Evolutionary conservation across 192 early-diverging fungal genomes (phyloP).

Genomic region (Gaertneriomyces sp.): DNA sequence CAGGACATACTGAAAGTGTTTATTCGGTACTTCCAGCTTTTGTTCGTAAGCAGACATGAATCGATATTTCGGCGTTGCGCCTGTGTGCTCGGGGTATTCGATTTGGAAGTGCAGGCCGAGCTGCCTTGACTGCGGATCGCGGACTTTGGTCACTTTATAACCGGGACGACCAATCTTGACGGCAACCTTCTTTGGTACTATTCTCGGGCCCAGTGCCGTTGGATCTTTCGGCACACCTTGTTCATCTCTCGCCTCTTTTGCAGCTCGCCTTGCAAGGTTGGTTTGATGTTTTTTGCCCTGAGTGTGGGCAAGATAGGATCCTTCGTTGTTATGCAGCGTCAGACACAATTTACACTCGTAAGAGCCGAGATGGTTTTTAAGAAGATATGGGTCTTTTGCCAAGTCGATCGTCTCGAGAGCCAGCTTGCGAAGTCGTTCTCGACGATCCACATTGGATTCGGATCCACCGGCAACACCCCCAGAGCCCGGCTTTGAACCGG

Average conservation of each 20-base stretch:
- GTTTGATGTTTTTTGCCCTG: conserved; percentile 98
- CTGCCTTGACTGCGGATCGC: conserved; percentile 82
- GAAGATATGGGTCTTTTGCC: conserved; percentile 95
- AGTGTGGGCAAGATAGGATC: conserved; percentile 92
- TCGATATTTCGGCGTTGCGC: conserved; percentile 80
- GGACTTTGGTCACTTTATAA: conserved; percentile 83
- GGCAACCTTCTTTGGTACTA: conserved; percentile 62
- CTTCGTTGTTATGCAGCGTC: conserved; percentile 81
- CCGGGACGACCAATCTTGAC: conserved; percentile 97
- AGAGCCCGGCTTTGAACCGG: conserved; percentile 84
- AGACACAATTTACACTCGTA: conserved; percentile 61
- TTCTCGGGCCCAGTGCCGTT: conserved; percentile 39
- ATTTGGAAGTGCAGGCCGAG: conserved; percentile 90
- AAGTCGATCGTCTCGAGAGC: conserved; percentile 95
- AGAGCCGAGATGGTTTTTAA: conserved; percentile 69
- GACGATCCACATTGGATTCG: conserved; percentile 86
- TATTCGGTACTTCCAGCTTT: conserved; percentile 78
- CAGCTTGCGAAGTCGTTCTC: conserved; percentile 90
- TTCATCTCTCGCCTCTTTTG: conserved; percentile 67
- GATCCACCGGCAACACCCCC: conserved; percentile 80
- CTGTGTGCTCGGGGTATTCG: conserved; percentile 91
- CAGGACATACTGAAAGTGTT: conserved; percentile 86
- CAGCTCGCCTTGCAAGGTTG: conserved; percentile 84
- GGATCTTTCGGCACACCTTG: conserved; percentile 17
- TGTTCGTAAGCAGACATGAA: conserved; percentile 99